A percentile compares a stretch with the other conserved stretches of the same genome.
Evolutionary conservation across 1,284 basidiomycete genomes (phyloP).

Genomic region (Irpex rosettiformis): DNA sequence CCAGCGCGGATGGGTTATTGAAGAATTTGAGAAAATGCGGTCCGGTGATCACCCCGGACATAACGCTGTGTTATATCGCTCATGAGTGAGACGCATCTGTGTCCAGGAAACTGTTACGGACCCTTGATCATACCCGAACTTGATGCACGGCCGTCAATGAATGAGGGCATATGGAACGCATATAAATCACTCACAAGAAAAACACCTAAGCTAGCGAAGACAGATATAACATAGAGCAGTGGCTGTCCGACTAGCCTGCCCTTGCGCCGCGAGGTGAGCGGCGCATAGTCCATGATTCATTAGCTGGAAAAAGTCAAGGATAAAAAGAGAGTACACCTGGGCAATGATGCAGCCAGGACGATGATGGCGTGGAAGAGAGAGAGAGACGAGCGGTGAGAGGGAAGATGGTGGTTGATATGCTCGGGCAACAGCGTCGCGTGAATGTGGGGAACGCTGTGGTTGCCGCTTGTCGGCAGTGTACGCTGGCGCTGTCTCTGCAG

Average conservation of each 20-base stretch:
- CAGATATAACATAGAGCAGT: slow-evolving; percentile 78
- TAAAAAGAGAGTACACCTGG: slow-evolving; percentile 10
- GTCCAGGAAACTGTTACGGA: slow-evolving; percentile 30
- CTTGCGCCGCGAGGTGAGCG: slow-evolving; percentile 24
- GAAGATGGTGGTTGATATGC: slow-evolving; percentile 1
- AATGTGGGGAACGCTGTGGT: neutral
- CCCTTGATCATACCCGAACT: slow-evolving; percentile 96
- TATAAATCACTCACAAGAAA: slow-evolving; percentile 63
- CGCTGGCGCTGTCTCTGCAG: neutral
- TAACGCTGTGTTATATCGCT: slow-evolving; percentile 50
- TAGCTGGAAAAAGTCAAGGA: slow-evolving; percentile 17
- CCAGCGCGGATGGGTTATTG: slow-evolving; percentile 67
- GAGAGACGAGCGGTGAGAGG: slow-evolving; percentile 4
- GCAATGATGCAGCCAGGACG: neutral
- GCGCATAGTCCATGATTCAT: slow-evolving; percentile 28
- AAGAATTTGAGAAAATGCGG: slow-evolving; percentile 87
- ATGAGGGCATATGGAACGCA: slow-evolving; percentile 3
- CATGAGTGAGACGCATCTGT: neutral
- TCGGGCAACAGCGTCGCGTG: neutral
- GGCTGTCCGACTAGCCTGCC: slow-evolving; percentile 73
- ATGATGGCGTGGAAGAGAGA: slow-evolving; percentile 10
- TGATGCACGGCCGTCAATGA: slow-evolving; percentile 17
- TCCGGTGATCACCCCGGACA: slow-evolving; percentile 93
- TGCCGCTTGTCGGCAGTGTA: slow-evolving; percentile 1
- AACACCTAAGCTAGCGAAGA: slow-evolving; percentile 86